phyloP scores from a whole-genome alignment of 176 grass and related monocot species.

The Carex kokanica region DNA sequence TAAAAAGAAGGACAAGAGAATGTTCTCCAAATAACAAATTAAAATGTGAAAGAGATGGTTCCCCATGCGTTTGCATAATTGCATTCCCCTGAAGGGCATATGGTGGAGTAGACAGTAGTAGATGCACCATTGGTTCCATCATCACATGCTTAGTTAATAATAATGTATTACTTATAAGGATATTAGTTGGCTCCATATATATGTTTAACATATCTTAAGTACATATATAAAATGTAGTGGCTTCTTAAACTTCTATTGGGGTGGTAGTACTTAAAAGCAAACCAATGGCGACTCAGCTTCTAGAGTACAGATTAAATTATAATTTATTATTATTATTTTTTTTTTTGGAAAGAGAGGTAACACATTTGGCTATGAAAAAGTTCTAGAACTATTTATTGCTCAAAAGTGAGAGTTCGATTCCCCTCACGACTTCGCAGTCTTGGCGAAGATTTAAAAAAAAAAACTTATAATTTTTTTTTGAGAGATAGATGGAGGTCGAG shows the following conservation, averaged over 20 bases:
- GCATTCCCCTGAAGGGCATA: not conserved
- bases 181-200: not conserved
- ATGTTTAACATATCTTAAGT: not conserved
- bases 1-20: not conserved
- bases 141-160: conserved; percentile 6
- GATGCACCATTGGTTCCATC: not conserved
- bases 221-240: not conserved
- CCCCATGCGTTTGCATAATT: conserved; percentile 8
- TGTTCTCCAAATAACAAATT: conserved; percentile 9
- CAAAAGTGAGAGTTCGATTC: too few species aligned
- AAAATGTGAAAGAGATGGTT: not conserved
- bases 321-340: too few species aligned
- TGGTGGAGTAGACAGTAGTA: not conserved
- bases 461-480: too few species aligned
- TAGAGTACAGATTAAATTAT: too few species aligned
- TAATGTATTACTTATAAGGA: not conserved
- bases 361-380: too few species aligned
- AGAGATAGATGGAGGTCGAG: too few species aligned
- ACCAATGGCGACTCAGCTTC: too few species aligned
- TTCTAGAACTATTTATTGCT: too few species aligned
- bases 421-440: too few species aligned
- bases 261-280: not conserved
- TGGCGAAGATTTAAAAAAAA: too few species aligned
- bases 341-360: too few species aligned
- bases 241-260: not conserved